Evolutionary conservation across 352 stramenopile species (phyloP), one percentile per base, ranked within the genome.

Genomic region (Phytophthora fragariae): DNA sequence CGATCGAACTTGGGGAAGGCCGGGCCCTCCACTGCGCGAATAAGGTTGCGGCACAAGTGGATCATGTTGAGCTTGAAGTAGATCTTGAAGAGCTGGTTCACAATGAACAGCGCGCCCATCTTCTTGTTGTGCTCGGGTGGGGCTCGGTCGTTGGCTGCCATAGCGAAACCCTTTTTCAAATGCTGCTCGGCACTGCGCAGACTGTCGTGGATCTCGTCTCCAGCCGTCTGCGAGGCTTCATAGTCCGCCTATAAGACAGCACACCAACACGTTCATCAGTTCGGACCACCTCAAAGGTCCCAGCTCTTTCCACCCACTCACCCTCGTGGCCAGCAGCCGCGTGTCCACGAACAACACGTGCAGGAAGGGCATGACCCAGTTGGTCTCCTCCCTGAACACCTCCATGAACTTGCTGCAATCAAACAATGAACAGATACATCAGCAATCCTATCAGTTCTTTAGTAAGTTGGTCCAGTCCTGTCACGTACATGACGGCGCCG

Each of bases 51-150:
- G 63, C 96, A 99, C 54, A 99, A 72, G 70, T 97, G 86, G 63
- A 99, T 95, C 73, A 97, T 98, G 70, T 95, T 94, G 74, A 94
- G 81, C 76, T 95, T 93, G 82, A 99, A 99, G 85, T 99, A 99
- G 81, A 98, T 98, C 73, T 97, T 97, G 80, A 99, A 98, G 47
- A 99, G 88, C 80, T 98, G 93, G 72, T 98, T 98, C 53, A 98
- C 96, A 76, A 99, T 97, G 68, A 96, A 97, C 10, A 96, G 80
- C 59, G 87, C 81, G n/a, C 88, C 90, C 50, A 92, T 79, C 57
- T 94, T 93, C 81, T 96, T 96, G 82, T 92, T 95, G 74, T 94
- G 75, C 65, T 93, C 86, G 4, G 79, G 62, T 14, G 87, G 79
- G 44, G 86, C 90, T 72, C 90, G 88, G 65, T 95, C 90, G 71